Conservation (phyloP, 2,329 filamentous ascomycete genomes). For the Ampelomyces quisqualis region DNA sequence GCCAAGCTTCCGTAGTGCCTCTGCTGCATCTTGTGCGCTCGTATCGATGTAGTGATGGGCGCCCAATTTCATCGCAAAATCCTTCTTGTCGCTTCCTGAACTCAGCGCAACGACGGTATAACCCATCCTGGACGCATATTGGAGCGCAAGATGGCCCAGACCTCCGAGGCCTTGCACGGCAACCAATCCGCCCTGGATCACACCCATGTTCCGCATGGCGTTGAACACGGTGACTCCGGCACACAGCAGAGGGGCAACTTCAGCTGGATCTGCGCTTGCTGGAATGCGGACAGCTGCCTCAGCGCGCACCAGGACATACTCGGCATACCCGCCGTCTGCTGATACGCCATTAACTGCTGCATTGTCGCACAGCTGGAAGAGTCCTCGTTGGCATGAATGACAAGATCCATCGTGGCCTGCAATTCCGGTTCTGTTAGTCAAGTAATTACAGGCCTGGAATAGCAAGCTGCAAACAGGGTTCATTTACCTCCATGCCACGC, state of each 20-base stretch:
- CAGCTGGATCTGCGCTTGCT: conserved; percentile 48
- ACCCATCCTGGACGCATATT: conserved; percentile 56
- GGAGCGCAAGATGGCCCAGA: conserved; percentile 55
- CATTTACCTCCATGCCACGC: conserved; percentile 70
- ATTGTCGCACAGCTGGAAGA: conserved; percentile 70
- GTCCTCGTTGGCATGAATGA: conserved; percentile 61
- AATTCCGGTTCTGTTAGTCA: too few relatives aligned
- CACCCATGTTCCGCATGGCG: conserved; percentile 52
- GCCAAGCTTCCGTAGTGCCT: conserved; percentile 58
- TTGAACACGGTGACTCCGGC: conserved; percentile 57
- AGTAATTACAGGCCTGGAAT: too few relatives aligned
- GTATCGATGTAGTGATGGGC: conserved; percentile 60
- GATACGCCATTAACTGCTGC: conserved; percentile 64
- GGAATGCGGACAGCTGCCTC: conserved; percentile 61
- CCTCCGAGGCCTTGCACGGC: conserved; percentile 57
- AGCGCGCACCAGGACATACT: conserved; percentile 61
- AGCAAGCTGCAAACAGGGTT: too few relatives aligned
- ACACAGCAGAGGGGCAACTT: conserved; percentile 50
- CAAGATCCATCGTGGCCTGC: conserved; percentile 65
- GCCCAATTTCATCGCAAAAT: conserved; percentile 56
- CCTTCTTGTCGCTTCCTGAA: conserved; percentile 53
- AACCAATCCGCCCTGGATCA: conserved; percentile 49
- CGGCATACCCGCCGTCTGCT: conserved; percentile 66
- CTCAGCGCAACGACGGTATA: conserved; percentile 56
- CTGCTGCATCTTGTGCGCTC: conserved; percentile 52